Conservation (phyloP, 305 asterid species). For the Vinca major region DNA sequence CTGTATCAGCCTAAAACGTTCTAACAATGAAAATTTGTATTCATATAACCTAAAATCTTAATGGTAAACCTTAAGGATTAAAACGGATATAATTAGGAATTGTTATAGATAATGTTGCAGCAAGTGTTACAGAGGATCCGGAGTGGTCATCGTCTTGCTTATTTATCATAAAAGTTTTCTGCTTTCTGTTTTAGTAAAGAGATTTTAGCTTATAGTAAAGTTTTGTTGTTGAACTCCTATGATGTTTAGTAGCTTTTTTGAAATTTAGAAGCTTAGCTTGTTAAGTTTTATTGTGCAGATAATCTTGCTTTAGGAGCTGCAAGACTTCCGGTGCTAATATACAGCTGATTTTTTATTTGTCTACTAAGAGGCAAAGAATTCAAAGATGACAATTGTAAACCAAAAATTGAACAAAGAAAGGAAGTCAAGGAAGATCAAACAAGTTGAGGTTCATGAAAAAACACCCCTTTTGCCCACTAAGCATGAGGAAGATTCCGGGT, state of each 20-base stretch:
- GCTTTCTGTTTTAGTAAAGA: too few species aligned
- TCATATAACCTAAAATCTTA: too few species aligned
- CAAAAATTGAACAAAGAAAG: slow-evolving; percentile 33
- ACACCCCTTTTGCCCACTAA: slow-evolving; percentile 69
- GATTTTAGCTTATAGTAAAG: too few species aligned
- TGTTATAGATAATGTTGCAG: too few species aligned
- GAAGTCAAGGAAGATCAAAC: slow-evolving; percentile 53
- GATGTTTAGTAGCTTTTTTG: background rate
- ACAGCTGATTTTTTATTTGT: background rate
- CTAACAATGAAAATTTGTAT: too few species aligned
- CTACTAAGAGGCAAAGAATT: slow-evolving; percentile 7
- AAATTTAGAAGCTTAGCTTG: slow-evolving; percentile 6
- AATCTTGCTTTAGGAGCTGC: slow-evolving; percentile 6
- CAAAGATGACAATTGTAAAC: slow-evolving; percentile 49
- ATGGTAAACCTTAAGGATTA: too few species aligned
- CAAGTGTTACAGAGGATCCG: too few species aligned
- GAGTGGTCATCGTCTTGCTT: too few species aligned
- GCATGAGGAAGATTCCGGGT: slow-evolving; percentile 45
- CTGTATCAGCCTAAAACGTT: too few species aligned
- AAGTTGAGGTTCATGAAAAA: slow-evolving; percentile 42
- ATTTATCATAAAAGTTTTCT: too few species aligned
- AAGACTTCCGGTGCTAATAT: background rate
- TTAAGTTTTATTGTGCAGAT: slow-evolving; percentile 12
- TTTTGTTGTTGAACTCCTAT: background rate
- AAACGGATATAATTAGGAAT: too few species aligned